Evolutionary conservation across 805 yeast genomes (phyloP).

Genomic region (Lachancea fermentati): DNA sequence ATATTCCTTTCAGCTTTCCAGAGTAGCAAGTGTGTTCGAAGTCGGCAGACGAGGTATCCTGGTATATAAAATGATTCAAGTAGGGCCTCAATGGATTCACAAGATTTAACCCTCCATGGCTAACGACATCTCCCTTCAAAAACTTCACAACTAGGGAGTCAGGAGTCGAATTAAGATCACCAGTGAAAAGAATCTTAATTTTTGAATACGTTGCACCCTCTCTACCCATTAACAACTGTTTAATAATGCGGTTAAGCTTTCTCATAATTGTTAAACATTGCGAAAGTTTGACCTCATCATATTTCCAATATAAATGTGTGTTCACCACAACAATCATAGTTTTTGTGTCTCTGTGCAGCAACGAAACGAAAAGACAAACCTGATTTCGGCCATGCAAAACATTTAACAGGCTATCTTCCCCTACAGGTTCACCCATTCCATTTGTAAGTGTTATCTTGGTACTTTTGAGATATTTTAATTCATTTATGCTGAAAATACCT

Average conservation of each 20-base stretch:
- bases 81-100: constrained; percentile 31
- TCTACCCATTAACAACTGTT: constrained; percentile 17
- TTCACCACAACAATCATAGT: constrained; percentile 44
- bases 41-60: constrained; percentile 25
- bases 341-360: constrained; percentile 40
- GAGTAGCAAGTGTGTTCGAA: constrained; percentile 44
- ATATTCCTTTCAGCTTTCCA: constrained; percentile 43
- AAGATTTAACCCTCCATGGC: constrained; percentile 25
- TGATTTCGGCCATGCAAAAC: constrained; percentile 46
- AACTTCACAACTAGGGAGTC: constrained; percentile 45
- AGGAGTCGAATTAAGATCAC: constrained; percentile 53
- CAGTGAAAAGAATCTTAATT: constrained; percentile 42
- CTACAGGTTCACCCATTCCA: constrained; percentile 27
- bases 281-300: constrained; percentile 47
- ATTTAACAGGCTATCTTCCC: constrained; percentile 23
- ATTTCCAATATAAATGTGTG: constrained; percentile 59
- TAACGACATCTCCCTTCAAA: constrained; percentile 32
- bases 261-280: constrained; percentile 45
- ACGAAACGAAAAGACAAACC: constrained; percentile 47
- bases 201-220: constrained; percentile 23
- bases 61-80: constrained; percentile 29
- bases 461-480: constrained; percentile 22
- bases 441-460: constrained; percentile 24
- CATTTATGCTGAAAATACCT: constrained; percentile 26
- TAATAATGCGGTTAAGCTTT: constrained; percentile 28